Evolutionary conservation across 768 basidiomycete genomes (phyloP), one percentile per base, ranked within the genome.

Genomic region (Lactifluus rugatus): DNA sequence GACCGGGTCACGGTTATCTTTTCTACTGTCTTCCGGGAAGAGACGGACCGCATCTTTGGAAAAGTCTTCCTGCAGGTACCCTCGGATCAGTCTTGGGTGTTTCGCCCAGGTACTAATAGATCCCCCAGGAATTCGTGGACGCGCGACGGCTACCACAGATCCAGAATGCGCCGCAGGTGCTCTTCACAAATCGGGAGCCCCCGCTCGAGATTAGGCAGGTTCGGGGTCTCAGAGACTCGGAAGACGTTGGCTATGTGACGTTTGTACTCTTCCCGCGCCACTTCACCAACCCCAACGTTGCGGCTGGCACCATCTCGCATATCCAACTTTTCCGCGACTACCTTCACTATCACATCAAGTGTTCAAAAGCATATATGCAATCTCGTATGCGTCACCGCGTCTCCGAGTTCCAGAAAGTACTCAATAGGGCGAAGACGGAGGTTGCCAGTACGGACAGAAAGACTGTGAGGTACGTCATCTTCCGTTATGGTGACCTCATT

Each of bases 301-400:
- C 92, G 14, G 76, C 81, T 2, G 75, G 77, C 39, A 93, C 93
- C 14, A 96, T 97, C 69, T 93, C 93, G 28, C 92, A 92, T 66
- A 89, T 98, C 66, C 92, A 97, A 70, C 76, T 95, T 25, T 98
- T 99, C 87, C 83, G 96, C 56, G 93, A 97, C 71, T 97, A 97
- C 69, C 77, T 99, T n/a, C 96, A 99, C 73, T 98, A 98, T 72
- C 95, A 98, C 69, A 96, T 99, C 80, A 98, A 95, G 67, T 94
- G 93, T 70, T 93, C 87, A 52, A 97, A 97, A 72, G 96, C 95
- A 0, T 98, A 99, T 74, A 95, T 99, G 92, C 95, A 98, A 73
- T 94, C 92, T 2, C 79, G 96, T 46, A 94, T 98, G 93, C 79
- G 96, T 60, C 79, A 87, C 65, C 84, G 96, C 10, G 96, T 96